Evolutionary conservation across 352 stramenopile species (phyloP), one percentile per base, ranked within the genome.

Genomic region (Pythium insidiosum): DNA sequence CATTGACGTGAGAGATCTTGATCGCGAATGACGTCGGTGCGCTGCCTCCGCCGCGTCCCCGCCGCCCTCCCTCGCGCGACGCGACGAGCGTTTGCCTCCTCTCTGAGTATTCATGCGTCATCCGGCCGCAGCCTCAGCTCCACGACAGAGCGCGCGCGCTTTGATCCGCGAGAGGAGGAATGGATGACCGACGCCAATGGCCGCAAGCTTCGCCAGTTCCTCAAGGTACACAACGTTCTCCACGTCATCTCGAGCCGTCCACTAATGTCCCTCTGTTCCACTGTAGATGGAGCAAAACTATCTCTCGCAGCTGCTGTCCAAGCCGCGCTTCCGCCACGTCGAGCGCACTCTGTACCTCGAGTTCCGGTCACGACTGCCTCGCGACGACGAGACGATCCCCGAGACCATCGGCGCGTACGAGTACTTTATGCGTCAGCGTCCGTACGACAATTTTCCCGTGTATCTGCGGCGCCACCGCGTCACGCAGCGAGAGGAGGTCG

Each of bases 351-450:
- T 88, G 22, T 83, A 85, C 47, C 39, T 66, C 18, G 79, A 93
- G 34, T 66, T 93, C 36, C 72, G 68, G 0, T 66, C 78, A 16
- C 73, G 78, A 3, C 40, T 84, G 11, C 43, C 82, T 34, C 71
- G 73, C n/a, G 61, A 78, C 18, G 69, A 88, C 33, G 74, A 62
- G 25, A 73, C 66, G 34, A 66, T 90, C n/a, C 76, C 80, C 2
- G 80, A 93, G 47, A 66, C 67, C 43, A 85, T 93, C 35, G 77
- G 80, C 35, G 48, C 56, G 10, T 88, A 68, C 44, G 71, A 87
- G 26, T 93, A 93, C 51, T 88, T 74, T 49, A 78, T 84, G 54
- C 60, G 60, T 6, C 73, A 89, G 44, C 43, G 55, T 4, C 60
- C 71, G 0, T 50, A 69, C 1, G 56, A 84, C 30, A 93, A 93